These are phyloP conservation scores for Aspergillus hiratsukae DNA, from an alignment of 2,329 filamentous ascomycete genomes.

Conservation along the genomic window DNA sequence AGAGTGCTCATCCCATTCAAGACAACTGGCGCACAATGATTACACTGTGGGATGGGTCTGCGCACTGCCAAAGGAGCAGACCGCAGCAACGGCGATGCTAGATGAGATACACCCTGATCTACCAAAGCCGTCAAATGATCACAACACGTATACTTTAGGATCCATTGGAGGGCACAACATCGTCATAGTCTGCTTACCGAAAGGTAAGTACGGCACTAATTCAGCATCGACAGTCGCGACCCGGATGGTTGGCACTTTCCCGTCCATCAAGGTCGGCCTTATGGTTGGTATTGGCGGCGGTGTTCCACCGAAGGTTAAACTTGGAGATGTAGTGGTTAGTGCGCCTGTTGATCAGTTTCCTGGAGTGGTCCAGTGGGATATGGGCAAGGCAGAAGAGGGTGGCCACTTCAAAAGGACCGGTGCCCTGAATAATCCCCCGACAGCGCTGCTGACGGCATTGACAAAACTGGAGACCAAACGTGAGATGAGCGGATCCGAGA, in stretches of 20 bases:
- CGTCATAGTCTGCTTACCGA: conserved; percentile 15
- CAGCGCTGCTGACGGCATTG: not conserved
- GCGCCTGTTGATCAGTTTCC: not conserved
- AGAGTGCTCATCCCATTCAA: too few relatives aligned
- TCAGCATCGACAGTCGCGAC: conserved; percentile 13
- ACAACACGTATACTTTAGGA: conserved; percentile 17
- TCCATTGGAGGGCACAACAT: conserved; percentile 19
- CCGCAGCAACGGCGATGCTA: conserved; percentile 19
- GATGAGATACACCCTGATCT: conserved; percentile 11
- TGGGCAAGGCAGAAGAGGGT: not conserved
- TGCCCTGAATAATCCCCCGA: not conserved
- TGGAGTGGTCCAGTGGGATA: not conserved
- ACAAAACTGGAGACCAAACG: not conserved
- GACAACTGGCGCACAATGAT: not conserved
- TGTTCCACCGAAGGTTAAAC: conserved; percentile 15
- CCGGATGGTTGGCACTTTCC: conserved; percentile 16
- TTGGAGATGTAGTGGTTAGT: conserved; percentile 18
- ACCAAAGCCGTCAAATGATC: conserved; percentile 7
- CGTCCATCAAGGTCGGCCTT: conserved; percentile 13
- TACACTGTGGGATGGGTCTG: conserved; percentile 20
- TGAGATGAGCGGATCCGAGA: not conserved
- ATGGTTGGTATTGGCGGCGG: conserved; percentile 19
- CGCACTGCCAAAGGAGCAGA: conserved; percentile 17
- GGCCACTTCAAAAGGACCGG: conserved; percentile 1
- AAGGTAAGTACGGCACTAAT: conserved; percentile 6